Evolutionary conservation across 192 early-diverging fungal genomes (phyloP).

Genomic region (Coemansia sp.): DNA sequence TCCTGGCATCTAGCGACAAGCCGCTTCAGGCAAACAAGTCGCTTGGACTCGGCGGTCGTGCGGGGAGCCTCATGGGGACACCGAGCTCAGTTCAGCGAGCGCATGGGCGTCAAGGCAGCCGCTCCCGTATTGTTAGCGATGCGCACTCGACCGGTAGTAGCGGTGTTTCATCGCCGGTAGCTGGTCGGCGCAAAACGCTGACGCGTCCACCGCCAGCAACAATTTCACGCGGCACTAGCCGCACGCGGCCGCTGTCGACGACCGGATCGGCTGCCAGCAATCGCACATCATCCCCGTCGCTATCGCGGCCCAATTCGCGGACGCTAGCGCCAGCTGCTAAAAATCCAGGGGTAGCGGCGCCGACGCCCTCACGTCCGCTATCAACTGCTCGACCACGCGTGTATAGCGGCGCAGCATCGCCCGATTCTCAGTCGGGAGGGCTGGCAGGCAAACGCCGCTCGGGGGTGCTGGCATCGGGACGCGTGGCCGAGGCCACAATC

Average conservation of each 20-base stretch:
- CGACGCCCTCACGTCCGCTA: slow-evolving; percentile 2
- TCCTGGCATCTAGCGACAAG: slow-evolving; percentile 5
- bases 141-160: neutral
- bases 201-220: slow-evolving; percentile 29
- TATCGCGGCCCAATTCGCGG: slow-evolving; percentile 29
- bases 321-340: slow-evolving; percentile 6
- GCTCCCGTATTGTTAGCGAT: slow-evolving; percentile 25
- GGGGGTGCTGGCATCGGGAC: neutral
- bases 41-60: neutral
- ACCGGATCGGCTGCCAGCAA: slow-evolving; percentile 30
- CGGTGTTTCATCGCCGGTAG: slow-evolving; percentile 13
- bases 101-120: slow-evolving; percentile 1
- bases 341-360: neutral
- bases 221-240: slow-evolving; percentile 19
- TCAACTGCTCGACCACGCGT: neutral
- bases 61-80: neutral
- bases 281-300: slow-evolving; percentile 34
- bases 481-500: neutral
- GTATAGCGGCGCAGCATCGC: neutral
- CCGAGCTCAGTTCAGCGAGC: neutral
- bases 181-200: slow-evolving; percentile 32
- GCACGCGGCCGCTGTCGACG: slow-evolving; percentile 36
- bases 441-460: slow-evolving; percentile 6
- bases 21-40: neutral
- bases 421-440: neutral